Evolutionary conservation across 306 rosid genomes (phyloP), one percentile per base, ranked within the genome.

Genomic region (Glycine tomentella): DNA sequence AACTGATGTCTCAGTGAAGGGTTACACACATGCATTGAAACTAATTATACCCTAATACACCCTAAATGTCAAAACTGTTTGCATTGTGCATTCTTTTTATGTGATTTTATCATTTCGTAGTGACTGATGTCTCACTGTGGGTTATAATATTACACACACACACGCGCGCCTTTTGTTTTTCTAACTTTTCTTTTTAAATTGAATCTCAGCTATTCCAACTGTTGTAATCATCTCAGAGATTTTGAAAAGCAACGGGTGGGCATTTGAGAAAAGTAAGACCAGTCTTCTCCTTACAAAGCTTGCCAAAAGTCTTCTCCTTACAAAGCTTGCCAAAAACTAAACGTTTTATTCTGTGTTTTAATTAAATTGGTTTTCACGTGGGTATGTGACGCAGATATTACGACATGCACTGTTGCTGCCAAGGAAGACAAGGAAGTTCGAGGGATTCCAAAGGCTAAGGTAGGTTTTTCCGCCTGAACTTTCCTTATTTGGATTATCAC

Each of bases 121-220:
- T 38, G 44, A 38, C 44, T 38, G 7, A 38, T 38, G 40, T 38
- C 7, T 38, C 44, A 38, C 6, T 38, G 44, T 4, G 44, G 44
- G 40, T 36, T 36, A 36, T 36, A 36, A 36, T 3, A 36, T 25
- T 25, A 25, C 38, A 34, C 45, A 42, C 45, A 42, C 45, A 7
- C 49, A 6, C 1, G n/a, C n/a, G n/a, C n/a, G 9, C 49, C 2
- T 38, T 45, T 45, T 45, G 20, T 62, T 20, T 82, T 46, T 58
- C 73, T 85, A 63, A 81, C 78, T 25, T 72, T 38, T 38, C 44
- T 38, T 38, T 38, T 38, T 38, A 38, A 38, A 38, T 10, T 59
- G 49, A 73, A 75, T 81, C 11, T 6, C 89, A 93, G 97, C 92
- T 72, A 93, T 91, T 85, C 93, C 94, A 67, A 86, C 93, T 73